Evolutionary conservation across 768 basidiomycete genomes (phyloP).

Genomic region (Leccinellum luteum): DNA sequence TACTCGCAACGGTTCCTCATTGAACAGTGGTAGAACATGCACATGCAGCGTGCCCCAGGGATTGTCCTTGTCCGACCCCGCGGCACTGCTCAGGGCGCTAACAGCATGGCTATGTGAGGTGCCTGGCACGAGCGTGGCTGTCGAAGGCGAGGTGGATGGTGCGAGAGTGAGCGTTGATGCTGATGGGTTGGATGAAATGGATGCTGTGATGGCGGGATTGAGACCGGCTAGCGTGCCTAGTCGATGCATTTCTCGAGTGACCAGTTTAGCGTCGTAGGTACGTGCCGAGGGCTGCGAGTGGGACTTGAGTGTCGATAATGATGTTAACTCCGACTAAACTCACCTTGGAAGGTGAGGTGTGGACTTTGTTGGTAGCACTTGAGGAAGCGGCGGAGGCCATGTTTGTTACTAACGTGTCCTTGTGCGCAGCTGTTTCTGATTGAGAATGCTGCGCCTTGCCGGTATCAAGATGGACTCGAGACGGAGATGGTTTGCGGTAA

Average conservation of each 20-base stretch:
- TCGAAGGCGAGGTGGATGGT: constrained; percentile 41
- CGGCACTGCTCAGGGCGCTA: constrained; percentile 13
- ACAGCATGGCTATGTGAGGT: constrained; percentile 33
- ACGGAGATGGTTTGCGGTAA: constrained; percentile 32
- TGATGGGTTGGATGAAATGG: constrained; percentile 42
- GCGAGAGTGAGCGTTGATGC: constrained; percentile 44
- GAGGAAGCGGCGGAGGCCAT: constrained; percentile 32
- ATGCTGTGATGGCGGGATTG: constrained; percentile 41
- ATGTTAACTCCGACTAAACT: constrained; percentile 22
- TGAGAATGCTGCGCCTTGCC: constrained; percentile 38
- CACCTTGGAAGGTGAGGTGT: constrained; percentile 37
- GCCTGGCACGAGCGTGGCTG: constrained; percentile 29
- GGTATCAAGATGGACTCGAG: constrained; percentile 27
- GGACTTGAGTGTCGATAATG: constrained; percentile 8
- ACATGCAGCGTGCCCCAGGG: constrained; percentile 86
- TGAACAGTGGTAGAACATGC: constrained; percentile 87
- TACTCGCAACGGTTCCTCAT: constrained; percentile 79
- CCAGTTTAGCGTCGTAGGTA: constrained; percentile 77
- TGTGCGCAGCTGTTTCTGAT: constrained; percentile 32
- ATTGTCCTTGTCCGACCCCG: constrained; percentile 49
- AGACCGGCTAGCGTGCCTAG: constrained; percentile 62
- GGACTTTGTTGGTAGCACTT: constrained; percentile 24
- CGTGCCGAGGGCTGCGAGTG: constrained; percentile 54
- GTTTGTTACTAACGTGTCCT: constrained; percentile 9
- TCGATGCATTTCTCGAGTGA: constrained; percentile 83